Base-by-base conservation (phyloP, 202 grass and related monocot species). In the Carex sylvatica region DNA sequence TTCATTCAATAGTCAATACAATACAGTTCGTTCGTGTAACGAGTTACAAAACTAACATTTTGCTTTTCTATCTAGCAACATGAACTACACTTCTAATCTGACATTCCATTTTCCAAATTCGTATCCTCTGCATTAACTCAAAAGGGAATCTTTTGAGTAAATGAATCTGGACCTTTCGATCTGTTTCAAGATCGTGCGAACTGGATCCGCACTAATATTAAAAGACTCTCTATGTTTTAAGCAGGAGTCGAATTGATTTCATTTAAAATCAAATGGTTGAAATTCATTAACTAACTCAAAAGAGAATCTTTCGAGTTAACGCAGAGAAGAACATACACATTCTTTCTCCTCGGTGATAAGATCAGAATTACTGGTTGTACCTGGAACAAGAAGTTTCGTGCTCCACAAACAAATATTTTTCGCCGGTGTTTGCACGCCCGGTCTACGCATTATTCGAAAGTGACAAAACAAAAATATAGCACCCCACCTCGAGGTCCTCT, bases 61-160 rank as follows among this genome's bases (percentile, higher is more conserved):
- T 1, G 15, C 0, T 70, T 46, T 44, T 40, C 5, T 11, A 42
- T 44, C 67, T 44, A 40, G 67, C 67, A 44, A 70, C 67, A 70
- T 19, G 18, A 44, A 70, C 36, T 38, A 1, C 35, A 19, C 18
- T n/a, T 44, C 4, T 35, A 70, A 42, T 40, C 35, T 70, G 8
- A 70, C 66, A 20, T 70, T 42, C 53, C 53, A 79, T 61, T 69
- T 70, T 44, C n/a, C n/a, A n/a, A n/a, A n/a, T n/a, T n/a, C n/a
- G n/a, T n/a, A n/a, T n/a, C n/a, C n/a, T n/a, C n/a, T n/a, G n/a
- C n/a, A n/a, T n/a, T n/a, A n/a, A n/a, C n/a, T n/a, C n/a, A n/a
- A n/a, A n/a, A n/a, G n/a, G n/a, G n/a, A n/a, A n/a, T n/a, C n/a
- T n/a, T n/a, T n/a, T n/a, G n/a, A n/a, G n/a, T n/a, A n/a, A n/a